Evolutionary conservation across 1,284 basidiomycete genomes (phyloP).

Genomic region (Ganoderma lucidum): DNA sequence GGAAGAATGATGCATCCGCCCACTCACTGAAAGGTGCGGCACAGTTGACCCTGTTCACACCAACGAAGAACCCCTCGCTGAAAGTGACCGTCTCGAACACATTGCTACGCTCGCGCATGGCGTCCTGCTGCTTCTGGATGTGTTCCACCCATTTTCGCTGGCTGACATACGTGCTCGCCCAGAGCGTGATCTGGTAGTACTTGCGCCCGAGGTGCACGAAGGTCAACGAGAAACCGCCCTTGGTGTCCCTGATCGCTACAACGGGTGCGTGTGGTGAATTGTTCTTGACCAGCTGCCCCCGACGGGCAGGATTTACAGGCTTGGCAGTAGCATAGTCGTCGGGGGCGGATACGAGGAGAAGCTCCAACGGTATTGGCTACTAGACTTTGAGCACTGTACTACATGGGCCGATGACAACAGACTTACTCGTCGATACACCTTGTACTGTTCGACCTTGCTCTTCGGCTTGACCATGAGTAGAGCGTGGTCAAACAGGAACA

Average conservation of each 20-base stretch:
- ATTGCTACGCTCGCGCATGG: constrained; percentile 84
- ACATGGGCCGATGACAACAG: not conserved
- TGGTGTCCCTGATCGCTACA: constrained; percentile 64
- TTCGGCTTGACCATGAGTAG: constrained; percentile 95
- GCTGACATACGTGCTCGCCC: constrained; percentile 87
- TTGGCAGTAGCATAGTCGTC: constrained; percentile 62
- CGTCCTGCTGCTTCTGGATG: constrained; percentile 90
- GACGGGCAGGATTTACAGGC: constrained; percentile 32
- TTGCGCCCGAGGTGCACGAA: constrained; percentile 95
- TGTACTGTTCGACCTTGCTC: constrained; percentile 92
- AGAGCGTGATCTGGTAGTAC: constrained; percentile 92
- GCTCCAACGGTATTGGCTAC: constrained; percentile 95
- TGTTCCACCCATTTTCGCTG: constrained; percentile 96
- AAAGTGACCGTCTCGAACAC: constrained; percentile 90
- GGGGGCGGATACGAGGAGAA: constrained; percentile 86
- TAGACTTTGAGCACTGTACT: constrained; percentile 10
- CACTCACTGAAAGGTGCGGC: constrained; percentile 92
- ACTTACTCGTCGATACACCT: constrained; percentile 92
- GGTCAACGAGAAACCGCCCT: constrained; percentile 92
- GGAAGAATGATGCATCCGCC: constrained; percentile 5
- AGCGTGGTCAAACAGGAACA: constrained; percentile 98
- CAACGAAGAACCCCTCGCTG: constrained; percentile 89
- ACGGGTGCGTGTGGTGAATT: constrained; percentile 46
- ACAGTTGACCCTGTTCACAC: constrained; percentile 89
- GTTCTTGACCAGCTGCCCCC: constrained; percentile 42